A percentile compares a stretch with the other conserved stretches of the same genome.
These are phyloP conservation scores for Ascochyta pisi DNA, from an alignment of 2,329 filamentous ascomycete species.

Conservation along the genomic window DNA sequence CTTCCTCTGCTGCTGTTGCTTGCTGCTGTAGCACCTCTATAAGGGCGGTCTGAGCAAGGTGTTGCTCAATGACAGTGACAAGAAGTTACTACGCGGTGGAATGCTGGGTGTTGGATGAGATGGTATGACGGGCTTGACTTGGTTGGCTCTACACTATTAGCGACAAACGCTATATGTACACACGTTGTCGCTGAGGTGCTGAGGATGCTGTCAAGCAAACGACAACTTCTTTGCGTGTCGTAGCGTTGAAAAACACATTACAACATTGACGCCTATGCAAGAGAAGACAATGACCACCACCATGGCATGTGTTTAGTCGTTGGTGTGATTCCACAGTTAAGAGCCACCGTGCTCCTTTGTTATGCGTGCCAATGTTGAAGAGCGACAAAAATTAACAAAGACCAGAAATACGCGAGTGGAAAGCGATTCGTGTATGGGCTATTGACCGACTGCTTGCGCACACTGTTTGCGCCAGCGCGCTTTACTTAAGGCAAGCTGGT, in stretches of 20 bases:
- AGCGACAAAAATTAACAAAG: not conserved
- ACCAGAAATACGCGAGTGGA: not conserved
- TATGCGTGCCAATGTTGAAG: not conserved
- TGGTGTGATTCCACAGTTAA: not conserved
- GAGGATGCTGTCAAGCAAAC: conserved; percentile 9
- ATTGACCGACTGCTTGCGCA: not conserved
- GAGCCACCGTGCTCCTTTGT: not conserved
- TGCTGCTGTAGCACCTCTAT: not conserved
- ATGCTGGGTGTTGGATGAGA: not conserved
- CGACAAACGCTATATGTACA: not conserved
- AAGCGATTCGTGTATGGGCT: not conserved
- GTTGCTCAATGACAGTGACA: too few species aligned
- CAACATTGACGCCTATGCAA: not conserved
- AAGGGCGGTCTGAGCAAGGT: not conserved
- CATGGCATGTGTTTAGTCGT: not conserved
- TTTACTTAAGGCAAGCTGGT: not conserved
- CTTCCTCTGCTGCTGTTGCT: not conserved
- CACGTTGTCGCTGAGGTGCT: not conserved
- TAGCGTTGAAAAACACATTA: not conserved
- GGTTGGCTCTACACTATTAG: too few species aligned
- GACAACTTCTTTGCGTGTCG: conserved; percentile 1
- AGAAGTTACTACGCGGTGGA: not conserved
- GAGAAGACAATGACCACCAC: not conserved
- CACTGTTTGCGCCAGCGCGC: not conserved
- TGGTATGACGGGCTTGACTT: not conserved